Base-by-base conservation (phyloP, 148 eudicot genomes). In the Polygonum maritimum region DNA sequence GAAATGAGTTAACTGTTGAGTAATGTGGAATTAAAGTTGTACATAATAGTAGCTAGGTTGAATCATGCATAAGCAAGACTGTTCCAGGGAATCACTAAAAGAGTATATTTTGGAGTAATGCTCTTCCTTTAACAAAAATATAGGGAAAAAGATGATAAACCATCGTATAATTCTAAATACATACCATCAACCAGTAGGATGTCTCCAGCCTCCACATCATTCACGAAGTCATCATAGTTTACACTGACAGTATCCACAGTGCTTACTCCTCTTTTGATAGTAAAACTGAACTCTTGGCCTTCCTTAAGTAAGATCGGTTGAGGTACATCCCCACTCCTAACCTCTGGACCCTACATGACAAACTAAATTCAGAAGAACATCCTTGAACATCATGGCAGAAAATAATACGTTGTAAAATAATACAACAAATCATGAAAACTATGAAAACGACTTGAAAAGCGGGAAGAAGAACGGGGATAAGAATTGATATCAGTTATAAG, bases 111-210 rank as follows among this genome's bases (percentile, higher is more conserved):
- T 19, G 1, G 2, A 58, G 65, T 21, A 58, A 58, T n/a, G 7
- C 69, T 62, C 10, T 54, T 54, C 18, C 22, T 4, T 5, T 21
- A 60, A 60, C 41, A 67, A 67, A 67, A 26, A 33, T 11, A 62
- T 62, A 33, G 12, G 69, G 31, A 31, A 7, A 62, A 62, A 21
- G 39, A 39, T 31, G 39, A 31, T 14, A 62, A 13, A 38, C 44
- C 41, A 67, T 67, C 21, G 16, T 15, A 67, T 5, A 36, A 67
- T 67, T 67, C 45, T 35, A 16, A 35, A 38, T 67, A 2, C 84
- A 60, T 90, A 96, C 99, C 99, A 83, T 96, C 99, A 81, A 96
- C 99, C 71, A 96, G 95, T 65, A 96, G 92, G 92, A 87, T 91
- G 77, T 96, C 99, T 75, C 95, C 98, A 14, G 75, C 93, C 78